A percentile compares a stretch with the other conserved stretches of the same genome.
phyloP scores from a whole-genome alignment of 768 basidiomycete genomes.

The Lactarius deliciosus region DNA sequence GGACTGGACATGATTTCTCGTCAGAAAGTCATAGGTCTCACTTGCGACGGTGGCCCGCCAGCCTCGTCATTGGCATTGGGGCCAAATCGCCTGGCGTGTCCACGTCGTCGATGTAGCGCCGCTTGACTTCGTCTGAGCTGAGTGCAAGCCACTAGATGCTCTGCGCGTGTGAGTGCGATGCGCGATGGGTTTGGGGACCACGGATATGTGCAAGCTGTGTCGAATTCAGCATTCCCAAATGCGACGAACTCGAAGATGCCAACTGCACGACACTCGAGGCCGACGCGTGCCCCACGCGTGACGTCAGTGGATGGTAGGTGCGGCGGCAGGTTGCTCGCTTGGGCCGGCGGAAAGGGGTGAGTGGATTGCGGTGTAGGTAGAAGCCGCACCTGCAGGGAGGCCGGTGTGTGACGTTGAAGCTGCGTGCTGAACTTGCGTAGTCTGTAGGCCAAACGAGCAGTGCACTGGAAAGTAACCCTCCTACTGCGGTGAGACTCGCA shows the following conservation, averaged over 20 bases:
- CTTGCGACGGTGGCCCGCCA: neutral
- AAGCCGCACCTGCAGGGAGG: conserved; percentile 10
- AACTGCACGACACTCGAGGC: conserved; percentile 5
- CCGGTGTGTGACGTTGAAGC: neutral
- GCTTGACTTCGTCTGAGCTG: too few species aligned
- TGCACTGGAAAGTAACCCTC: conserved; percentile 12
- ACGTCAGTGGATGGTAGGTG: neutral
- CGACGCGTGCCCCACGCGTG: neutral
- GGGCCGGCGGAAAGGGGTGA: neutral
- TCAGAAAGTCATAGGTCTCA: neutral
- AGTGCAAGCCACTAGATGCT: neutral
- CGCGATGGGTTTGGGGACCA: too few species aligned
- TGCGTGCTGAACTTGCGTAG: neutral
- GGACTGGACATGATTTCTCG: conserved; percentile 22
- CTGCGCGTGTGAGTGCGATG: too few species aligned
- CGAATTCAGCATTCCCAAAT: neutral
- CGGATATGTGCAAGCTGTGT: too few species aligned
- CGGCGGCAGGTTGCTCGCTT: neutral
- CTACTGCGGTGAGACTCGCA: neutral
- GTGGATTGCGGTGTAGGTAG: neutral
- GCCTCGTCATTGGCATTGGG: too few species aligned
- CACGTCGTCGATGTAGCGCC: too few species aligned
- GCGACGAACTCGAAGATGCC: conserved; percentile 17
- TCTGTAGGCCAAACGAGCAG: neutral
- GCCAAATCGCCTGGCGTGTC: too few species aligned